These are phyloP conservation scores for Leucaena leucocephala DNA, from an alignment of 306 rosid species.

Conservation along the genomic window DNA sequence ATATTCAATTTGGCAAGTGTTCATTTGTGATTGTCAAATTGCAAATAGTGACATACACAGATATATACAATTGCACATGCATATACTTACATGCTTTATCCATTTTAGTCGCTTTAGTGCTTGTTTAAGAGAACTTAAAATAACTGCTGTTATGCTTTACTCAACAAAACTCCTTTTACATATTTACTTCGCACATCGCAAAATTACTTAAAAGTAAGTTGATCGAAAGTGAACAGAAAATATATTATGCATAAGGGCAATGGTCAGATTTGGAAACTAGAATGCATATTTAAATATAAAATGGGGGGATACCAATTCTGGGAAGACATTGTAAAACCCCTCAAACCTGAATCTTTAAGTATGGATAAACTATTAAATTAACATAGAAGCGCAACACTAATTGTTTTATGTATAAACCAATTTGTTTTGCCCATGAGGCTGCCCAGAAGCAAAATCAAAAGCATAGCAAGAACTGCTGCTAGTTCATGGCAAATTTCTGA, in stretches of 20 bases:
- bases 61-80: no score
- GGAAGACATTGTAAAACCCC: background rate
- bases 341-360: conserved; percentile 13
- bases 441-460: conserved; percentile 14
- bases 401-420: conserved; percentile 27
- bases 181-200: no score
- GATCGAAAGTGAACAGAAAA: background rate
- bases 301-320: background rate
- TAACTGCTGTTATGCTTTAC: no score
- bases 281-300: conserved; percentile 3
- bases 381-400: conserved; percentile 25
- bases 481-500: conserved; percentile 59
- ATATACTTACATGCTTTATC: background rate
- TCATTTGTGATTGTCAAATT: no score
- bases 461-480: conserved; percentile 8
- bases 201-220: no score
- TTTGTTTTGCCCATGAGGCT: conserved; percentile 7
- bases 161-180: no score
- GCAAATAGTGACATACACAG: no score
- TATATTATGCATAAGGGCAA: background rate
- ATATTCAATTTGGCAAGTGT: background rate
- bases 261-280: background rate
- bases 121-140: no score
- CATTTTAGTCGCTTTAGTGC: background rate
- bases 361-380: conserved; percentile 32